phyloP scores from a whole-genome alignment of 176 grass and related monocot species.

The Carex myosuroides region DNA sequence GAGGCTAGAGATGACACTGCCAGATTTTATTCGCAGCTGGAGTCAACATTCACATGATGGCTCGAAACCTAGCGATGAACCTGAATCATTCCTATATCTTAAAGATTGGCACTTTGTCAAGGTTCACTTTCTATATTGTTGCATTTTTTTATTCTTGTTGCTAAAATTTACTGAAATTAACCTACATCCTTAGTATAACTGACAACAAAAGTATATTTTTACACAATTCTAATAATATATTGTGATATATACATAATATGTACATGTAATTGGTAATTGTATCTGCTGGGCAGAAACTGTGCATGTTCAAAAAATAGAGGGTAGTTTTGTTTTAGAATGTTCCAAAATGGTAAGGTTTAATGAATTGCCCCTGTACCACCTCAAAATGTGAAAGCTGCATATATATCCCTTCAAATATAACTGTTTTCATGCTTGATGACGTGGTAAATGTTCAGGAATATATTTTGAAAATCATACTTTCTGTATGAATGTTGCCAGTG shows the following conservation, averaged over 20 bases:
- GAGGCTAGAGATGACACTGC: slow-evolving; percentile 68
- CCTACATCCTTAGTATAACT: slow-evolving; percentile 7
- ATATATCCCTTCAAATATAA: not conserved
- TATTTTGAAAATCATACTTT: not conserved
- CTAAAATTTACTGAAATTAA: not conserved
- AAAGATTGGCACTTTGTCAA: slow-evolving; percentile 98
- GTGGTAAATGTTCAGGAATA: not conserved
- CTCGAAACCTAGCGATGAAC: slow-evolving; percentile 2
- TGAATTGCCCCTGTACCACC: not conserved
- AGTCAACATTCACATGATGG: slow-evolving; percentile 4
- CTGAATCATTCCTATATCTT: slow-evolving; percentile 49
- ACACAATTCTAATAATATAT: not conserved
- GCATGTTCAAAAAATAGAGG: not conserved
- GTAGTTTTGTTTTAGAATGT: not conserved
- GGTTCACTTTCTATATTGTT: slow-evolving; percentile 22
- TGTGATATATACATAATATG: not conserved
- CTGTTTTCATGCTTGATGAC: not conserved
- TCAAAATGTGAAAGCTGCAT: slow-evolving; percentile 17
- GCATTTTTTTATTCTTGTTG: not conserved
- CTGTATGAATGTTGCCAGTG: slow-evolving; percentile 8
- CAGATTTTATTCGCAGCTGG: slow-evolving; percentile 61
- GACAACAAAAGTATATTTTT: not conserved
- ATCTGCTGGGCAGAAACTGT: not conserved
- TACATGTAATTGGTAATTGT: not conserved
- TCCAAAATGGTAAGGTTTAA: not conserved